These are phyloP conservation scores for Cercospora janseana DNA, from an alignment of 2,329 filamentous ascomycete genomes.

Conservation along the genomic window DNA sequence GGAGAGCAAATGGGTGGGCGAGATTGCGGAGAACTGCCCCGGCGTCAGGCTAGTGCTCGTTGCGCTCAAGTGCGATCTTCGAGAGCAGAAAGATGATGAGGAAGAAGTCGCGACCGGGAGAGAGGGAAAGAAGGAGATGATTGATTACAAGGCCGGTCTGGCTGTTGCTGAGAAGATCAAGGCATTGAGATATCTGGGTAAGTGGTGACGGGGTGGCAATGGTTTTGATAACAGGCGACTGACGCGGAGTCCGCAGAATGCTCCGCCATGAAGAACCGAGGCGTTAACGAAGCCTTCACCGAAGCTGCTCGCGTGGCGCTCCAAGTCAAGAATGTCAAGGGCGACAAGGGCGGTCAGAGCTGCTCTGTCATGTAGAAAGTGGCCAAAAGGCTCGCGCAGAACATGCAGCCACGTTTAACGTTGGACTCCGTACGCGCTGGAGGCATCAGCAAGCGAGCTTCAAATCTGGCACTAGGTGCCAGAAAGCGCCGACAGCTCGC, in stretches of 20 bases:
- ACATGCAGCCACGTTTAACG: too few relatives aligned
- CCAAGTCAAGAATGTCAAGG: constrained; percentile 50
- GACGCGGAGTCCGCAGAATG: constrained; percentile 64
- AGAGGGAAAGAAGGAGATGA: constrained; percentile 60
- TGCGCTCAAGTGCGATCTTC: constrained; percentile 92
- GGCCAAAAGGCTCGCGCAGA: too few relatives aligned
- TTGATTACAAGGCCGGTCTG: constrained; percentile 87
- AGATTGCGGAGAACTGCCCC: constrained; percentile 97
- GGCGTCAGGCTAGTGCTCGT: constrained; percentile 93
- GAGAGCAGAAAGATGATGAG: constrained; percentile 69
- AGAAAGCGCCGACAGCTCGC: too few relatives aligned
- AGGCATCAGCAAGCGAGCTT: too few relatives aligned
- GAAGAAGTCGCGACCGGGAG: constrained; percentile 57
- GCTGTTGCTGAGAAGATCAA: constrained; percentile 89
- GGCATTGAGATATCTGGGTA: constrained; percentile 83
- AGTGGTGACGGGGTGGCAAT: background rate
- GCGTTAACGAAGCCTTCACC: constrained; percentile 97
- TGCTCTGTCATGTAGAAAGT: constrained; percentile 25
- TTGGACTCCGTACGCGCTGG: too few relatives aligned
- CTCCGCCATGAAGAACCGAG: constrained; percentile 95
- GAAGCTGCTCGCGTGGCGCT: constrained; percentile 94
- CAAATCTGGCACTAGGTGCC: too few relatives aligned
- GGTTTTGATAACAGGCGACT: background rate
- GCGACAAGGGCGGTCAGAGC: constrained; percentile 41
- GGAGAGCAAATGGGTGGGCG: constrained; percentile 95